Conservation (phyloP, 202 grass and related monocot genomes). For the Zizania palustris region DNA sequence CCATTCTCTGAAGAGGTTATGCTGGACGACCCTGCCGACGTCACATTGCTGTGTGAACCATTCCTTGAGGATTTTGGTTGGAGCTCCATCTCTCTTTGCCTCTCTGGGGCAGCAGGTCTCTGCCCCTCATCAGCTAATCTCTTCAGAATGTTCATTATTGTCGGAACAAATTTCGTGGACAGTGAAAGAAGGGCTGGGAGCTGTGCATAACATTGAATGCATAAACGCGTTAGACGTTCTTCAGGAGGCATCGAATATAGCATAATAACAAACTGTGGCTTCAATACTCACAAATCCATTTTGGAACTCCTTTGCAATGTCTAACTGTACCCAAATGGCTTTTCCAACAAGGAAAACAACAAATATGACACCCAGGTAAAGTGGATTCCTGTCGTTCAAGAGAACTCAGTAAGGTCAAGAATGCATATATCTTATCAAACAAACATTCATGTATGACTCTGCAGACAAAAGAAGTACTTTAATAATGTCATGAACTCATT, state of each 20-base stretch:
- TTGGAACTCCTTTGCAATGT: slow-evolving; percentile 74
- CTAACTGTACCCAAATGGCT: slow-evolving; percentile 89
- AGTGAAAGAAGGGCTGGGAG: slow-evolving; percentile 80
- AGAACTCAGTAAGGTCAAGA: slow-evolving; percentile 36
- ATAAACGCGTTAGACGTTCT: slow-evolving; percentile 13
- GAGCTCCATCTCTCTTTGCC: slow-evolving; percentile 57
- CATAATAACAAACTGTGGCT: slow-evolving; percentile 11
- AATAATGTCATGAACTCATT: slow-evolving; percentile 97
- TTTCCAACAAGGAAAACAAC: slow-evolving; percentile 81
- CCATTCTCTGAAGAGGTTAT: slow-evolving; percentile 57
- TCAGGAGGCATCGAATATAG: not conserved
- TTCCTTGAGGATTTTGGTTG: slow-evolving; percentile 66
- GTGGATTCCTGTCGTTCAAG: slow-evolving; percentile 65
- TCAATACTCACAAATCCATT: slow-evolving; percentile 80
- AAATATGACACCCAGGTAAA: slow-evolving; percentile 81
- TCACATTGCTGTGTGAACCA: slow-evolving; percentile 57
- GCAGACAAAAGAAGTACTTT: slow-evolving; percentile 55
- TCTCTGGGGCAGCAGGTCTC: slow-evolving; percentile 51
- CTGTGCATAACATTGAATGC: slow-evolving; percentile 45
- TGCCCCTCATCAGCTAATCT: slow-evolving; percentile 86
- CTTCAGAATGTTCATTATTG: slow-evolving; percentile 90
- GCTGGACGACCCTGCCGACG: slow-evolving; percentile 71
- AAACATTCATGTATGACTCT: not conserved
- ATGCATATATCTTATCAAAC: not conserved
- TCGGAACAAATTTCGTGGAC: slow-evolving; percentile 91